phyloP scores from a whole-genome alignment of 345 rosid genomes.

The Hevea brasiliensis region DNA sequence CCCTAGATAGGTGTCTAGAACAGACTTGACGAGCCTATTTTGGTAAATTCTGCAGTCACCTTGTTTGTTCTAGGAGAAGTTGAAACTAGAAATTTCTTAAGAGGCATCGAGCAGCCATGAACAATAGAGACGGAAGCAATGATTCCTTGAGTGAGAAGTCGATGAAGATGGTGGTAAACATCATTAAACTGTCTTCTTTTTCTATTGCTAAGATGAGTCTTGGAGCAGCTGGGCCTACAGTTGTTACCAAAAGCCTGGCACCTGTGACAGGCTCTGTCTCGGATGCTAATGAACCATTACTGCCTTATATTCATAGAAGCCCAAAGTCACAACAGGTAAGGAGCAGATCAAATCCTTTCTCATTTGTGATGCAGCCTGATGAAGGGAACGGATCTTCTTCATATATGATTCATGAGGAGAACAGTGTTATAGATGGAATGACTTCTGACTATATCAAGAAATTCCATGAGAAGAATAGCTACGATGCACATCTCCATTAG shows the following conservation, averaged over 20 bases:
- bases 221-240: slow-evolving; percentile 34
- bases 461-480: slow-evolving; percentile 48
- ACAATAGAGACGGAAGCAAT: slow-evolving; percentile 25
- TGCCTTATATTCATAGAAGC: slow-evolving; percentile 21
- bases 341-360: slow-evolving; percentile 27
- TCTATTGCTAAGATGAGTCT: slow-evolving; percentile 50
- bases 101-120: slow-evolving; percentile 29
- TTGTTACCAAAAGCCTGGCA: slow-evolving; percentile 15
- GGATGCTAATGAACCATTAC: slow-evolving; percentile 17
- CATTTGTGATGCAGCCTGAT: slow-evolving; percentile 42
- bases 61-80: slow-evolving; percentile 1
- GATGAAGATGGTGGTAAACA: slow-evolving; percentile 45
- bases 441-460: slow-evolving; percentile 43
- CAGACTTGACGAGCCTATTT: slow-evolving; percentile 21
- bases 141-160: slow-evolving; percentile 49
- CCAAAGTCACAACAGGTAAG: slow-evolving; percentile 27
- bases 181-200: slow-evolving; percentile 48
- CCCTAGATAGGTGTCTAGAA: slow-evolving; percentile 15
- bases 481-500: slow-evolving; percentile 7
- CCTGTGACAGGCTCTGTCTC: slow-evolving; percentile 6
- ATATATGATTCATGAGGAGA: slow-evolving; percentile 12
- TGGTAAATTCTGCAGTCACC: slow-evolving; percentile 1
- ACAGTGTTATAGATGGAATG: slow-evolving; percentile 27
- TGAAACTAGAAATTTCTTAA: background rate
- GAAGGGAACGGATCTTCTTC: slow-evolving; percentile 25